Conservation (phyloP, 164 flowering plant species). For the Tinospora cordifolia region DNA sequence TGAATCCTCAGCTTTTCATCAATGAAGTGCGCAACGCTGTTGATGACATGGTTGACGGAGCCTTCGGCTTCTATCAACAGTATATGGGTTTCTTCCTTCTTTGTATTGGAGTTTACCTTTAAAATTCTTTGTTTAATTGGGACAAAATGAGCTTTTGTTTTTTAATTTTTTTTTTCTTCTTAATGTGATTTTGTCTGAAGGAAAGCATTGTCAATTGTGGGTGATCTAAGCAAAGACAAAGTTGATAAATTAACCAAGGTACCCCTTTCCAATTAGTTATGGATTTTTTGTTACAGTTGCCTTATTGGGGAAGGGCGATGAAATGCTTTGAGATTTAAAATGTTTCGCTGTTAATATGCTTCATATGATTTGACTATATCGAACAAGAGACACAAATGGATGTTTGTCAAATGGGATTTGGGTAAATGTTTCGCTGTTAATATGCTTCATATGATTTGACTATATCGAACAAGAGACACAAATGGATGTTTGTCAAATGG, state of each 20-base stretch:
- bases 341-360: too few species aligned
- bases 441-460: too few species aligned
- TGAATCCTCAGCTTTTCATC: slow-evolving; percentile 71
- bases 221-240: slow-evolving; percentile 32
- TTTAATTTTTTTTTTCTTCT: too few species aligned
- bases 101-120: background rate
- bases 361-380: too few species aligned
- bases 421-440: too few species aligned
- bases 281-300: background rate
- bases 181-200: slow-evolving; percentile 22
- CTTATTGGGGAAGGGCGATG: background rate
- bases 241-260: slow-evolving; percentile 50
- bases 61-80: slow-evolving; percentile 53
- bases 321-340: background rate
- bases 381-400: too few species aligned
- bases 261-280: background rate
- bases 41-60: slow-evolving; percentile 60
- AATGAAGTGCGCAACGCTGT: slow-evolving; percentile 60
- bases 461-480: too few species aligned
- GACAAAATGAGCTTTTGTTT: too few species aligned
- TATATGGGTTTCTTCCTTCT: slow-evolving; percentile 13
- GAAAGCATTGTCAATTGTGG: slow-evolving; percentile 39
- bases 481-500: too few species aligned
- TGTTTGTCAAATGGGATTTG: too few species aligned
- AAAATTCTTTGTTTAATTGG: background rate